Evolutionary conservation across 257 asterid species (phyloP).

Genomic region (Solanum clarkiae): DNA sequence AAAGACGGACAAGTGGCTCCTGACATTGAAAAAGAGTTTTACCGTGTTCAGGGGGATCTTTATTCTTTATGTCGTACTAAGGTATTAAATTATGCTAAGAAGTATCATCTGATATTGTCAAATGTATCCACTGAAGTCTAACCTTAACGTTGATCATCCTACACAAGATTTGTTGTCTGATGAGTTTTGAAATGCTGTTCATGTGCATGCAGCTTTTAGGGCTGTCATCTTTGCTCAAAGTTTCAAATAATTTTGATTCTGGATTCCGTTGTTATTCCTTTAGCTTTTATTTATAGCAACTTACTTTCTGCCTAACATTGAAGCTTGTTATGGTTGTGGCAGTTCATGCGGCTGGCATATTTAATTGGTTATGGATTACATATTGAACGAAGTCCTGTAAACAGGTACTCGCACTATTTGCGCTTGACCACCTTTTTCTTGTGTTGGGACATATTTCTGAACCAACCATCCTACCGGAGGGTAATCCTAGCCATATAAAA

Average conservation of each 20-base stretch:
- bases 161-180: neutral
- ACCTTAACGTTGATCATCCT: neutral
- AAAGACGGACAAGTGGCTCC: conserved; percentile 61
- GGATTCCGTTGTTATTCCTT: neutral
- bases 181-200: neutral
- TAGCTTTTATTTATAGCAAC: neutral
- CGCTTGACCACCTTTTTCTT: neutral
- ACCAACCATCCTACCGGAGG: neutral
- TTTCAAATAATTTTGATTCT: neutral
- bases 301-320: conserved; percentile 4
- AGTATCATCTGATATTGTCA: neutral
- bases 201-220: neutral
- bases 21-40: conserved; percentile 85
- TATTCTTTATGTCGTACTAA: conserved; percentile 83
- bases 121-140: neutral
- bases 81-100: conserved; percentile 30
- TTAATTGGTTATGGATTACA: conserved; percentile 83
- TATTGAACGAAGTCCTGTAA: conserved; percentile 87
- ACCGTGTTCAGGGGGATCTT: conserved; percentile 86
- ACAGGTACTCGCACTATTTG: conserved; percentile 43
- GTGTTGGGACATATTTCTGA: neutral
- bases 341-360: conserved; percentile 97
- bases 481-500: conserved; percentile 1
- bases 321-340: conserved; percentile 31
- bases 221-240: neutral